A percentile compares a stretch with the other conserved stretches of the same genome.
Evolutionary conservation across 768 basidiomycete genomes (phyloP).

Genomic region (Boletus edulis): DNA sequence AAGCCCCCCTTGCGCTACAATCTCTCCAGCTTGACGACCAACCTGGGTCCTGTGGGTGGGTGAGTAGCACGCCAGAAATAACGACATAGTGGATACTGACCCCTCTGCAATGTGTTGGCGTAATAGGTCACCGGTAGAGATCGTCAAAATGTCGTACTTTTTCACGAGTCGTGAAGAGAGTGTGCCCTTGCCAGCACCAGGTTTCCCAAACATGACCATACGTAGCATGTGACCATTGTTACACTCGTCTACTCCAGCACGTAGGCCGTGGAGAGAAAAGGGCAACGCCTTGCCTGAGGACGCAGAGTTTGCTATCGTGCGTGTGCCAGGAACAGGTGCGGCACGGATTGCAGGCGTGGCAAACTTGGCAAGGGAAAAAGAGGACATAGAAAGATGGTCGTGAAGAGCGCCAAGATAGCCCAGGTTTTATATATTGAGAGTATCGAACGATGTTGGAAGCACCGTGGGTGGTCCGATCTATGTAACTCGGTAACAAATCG

Average conservation of each 20-base stretch:
- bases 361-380: slow-evolving; percentile 14
- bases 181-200: slow-evolving; percentile 83
- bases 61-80: neutral
- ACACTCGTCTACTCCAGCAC: slow-evolving; percentile 26
- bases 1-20: slow-evolving; percentile 77
- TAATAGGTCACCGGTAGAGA: slow-evolving; percentile 85
- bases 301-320: slow-evolving; percentile 31
- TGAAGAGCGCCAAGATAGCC: neutral
- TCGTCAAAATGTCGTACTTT: slow-evolving; percentile 73
- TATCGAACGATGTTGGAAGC: slow-evolving; percentile 16
- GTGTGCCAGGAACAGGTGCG: slow-evolving; percentile 11
- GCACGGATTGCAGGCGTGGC: slow-evolving; percentile 10
- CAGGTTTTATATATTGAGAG: slow-evolving; percentile 19
- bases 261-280: slow-evolving; percentile 47
- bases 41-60: slow-evolving; percentile 54
- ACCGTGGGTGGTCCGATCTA: slow-evolving; percentile 2
- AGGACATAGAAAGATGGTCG: slow-evolving; percentile 16
- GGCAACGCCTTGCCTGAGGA: slow-evolving; percentile 44
- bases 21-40: slow-evolving; percentile 69
- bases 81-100: slow-evolving; percentile 1
- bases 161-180: slow-evolving; percentile 70
- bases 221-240: slow-evolving; percentile 33
- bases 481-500: slow-evolving; percentile 1
- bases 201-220: slow-evolving; percentile 60
- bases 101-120: slow-evolving; percentile 77